Base-by-base conservation (phyloP, 805 yeast species). In the Wickerhamiella nectarea region DNA sequence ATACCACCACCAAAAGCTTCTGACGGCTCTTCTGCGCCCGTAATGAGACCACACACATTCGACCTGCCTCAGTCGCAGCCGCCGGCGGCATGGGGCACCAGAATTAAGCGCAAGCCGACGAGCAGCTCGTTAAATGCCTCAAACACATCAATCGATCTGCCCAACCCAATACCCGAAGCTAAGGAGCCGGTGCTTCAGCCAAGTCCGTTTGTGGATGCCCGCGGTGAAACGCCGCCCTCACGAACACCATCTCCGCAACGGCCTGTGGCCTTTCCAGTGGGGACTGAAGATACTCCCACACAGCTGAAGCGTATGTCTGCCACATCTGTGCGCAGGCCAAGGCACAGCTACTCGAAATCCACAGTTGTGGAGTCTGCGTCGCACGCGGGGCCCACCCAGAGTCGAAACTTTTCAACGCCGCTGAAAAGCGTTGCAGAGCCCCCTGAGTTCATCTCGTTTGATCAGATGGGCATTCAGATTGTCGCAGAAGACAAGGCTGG, bases 401-500 rank as follows among this genome's bases (percentile, higher is more conserved):
- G 15, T 3, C 31, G 31, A 14, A 12, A 10, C 14, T 10, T 28
- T 3, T 12, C 15, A 14, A 28, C 15, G 3, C 31, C 31, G 14
- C 15, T n/a, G 4, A 8, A 28, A 15, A 14, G 15, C 17, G 53
- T 52, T 7, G 52, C 56, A 4, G 51, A 21, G 31, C 31, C 31
- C 6, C 6, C 12, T 3, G 7, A 52, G 15, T 28, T 12, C 7
- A 28, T 15, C 39, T 52, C 55, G 12, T 54, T 54, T 40, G 58
- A 54, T 43, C 55, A 53, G 15, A 54, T 54, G 58, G 58, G 58
- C 31, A 42, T 54, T 17, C 39, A 47, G 35, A 41, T 52, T 2
- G 44, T 46, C 7, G 20, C 54, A 11, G 45, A 38, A 26, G 51
- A 48, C 19, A 46, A 48, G 34, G 41, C 33, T 12, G 55, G 52